Percentiles rank a stretch among this genome's conserved stretches.
Evolutionary conservation across 73 alveolate genomes (phyloP).

Genomic region (Paramecium primaurelia): DNA sequence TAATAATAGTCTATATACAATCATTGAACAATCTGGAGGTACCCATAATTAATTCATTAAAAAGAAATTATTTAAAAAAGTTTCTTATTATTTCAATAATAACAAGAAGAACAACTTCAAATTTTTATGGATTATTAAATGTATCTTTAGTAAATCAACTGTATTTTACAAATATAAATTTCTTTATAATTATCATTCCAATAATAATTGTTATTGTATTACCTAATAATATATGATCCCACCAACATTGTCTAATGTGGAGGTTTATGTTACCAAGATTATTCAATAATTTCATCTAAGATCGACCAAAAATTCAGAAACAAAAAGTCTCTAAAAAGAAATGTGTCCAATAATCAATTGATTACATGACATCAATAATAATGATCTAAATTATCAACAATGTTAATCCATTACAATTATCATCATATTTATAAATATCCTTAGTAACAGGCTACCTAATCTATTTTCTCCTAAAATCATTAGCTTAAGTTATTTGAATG

Average conservation of each 20-base stretch:
- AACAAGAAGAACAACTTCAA: constrained; percentile 65
- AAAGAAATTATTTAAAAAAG: constrained; percentile 75
- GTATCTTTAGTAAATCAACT: constrained; percentile 74
- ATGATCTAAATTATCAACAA: constrained; percentile 71
- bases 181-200: constrained; percentile 62
- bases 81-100: constrained; percentile 63
- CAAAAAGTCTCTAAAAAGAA: constrained; percentile 73
- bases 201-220: constrained; percentile 76
- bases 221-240: constrained; percentile 89
- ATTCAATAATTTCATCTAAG: constrained; percentile 80
- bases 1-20: constrained; percentile 34
- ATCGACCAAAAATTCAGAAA: constrained; percentile 78
- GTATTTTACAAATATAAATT: constrained; percentile 61
- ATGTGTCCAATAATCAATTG: constrained; percentile 81
- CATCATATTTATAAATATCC: constrained; percentile 75
- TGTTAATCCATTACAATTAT: constrained; percentile 70
- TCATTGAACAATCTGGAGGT: constrained; percentile 72
- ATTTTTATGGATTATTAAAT: constrained; percentile 59
- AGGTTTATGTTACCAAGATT: constrained; percentile 77
- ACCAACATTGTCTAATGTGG: constrained; percentile 92
- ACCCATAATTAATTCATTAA: constrained; percentile 74
- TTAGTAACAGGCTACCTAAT: constrained; percentile 62
- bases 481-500: not conserved
- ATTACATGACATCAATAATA: constrained; percentile 75
- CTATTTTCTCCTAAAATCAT: constrained; percentile 57